Conservation (phyloP, 2,329 filamentous ascomycete genomes). For the Pseudogymnoascus verrucosus region DNA sequence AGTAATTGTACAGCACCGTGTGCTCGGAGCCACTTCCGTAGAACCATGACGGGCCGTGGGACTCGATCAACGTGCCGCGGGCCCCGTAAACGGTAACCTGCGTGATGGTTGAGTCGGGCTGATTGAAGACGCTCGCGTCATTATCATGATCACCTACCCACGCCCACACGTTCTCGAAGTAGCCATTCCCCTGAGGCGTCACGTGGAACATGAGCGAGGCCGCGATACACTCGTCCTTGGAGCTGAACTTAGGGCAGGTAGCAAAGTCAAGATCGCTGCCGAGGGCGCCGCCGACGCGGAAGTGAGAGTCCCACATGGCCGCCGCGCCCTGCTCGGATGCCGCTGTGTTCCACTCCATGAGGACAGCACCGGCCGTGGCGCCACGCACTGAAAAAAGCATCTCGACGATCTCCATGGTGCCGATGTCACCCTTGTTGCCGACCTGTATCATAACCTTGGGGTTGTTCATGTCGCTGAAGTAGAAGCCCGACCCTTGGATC, state of each 20-base stretch:
- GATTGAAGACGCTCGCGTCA: constrained; percentile 17
- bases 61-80: constrained; percentile 47
- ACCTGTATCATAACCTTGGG: constrained; percentile 51
- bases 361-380: constrained; percentile 48
- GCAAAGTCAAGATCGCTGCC: constrained; percentile 36
- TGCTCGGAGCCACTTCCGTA: constrained; percentile 65
- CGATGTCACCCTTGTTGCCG: constrained; percentile 46
- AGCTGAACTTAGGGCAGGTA: constrained; percentile 33
- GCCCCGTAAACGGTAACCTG: constrained; percentile 31
- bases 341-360: constrained; percentile 55
- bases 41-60: constrained; percentile 64
- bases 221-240: constrained; percentile 26
- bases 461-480: constrained; percentile 41
- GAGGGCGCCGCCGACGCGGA: constrained; percentile 33
- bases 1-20: constrained; percentile 65
- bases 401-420: constrained; percentile 51
- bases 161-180: constrained; percentile 39
- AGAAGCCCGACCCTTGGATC: constrained; percentile 28
- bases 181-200: constrained; percentile 24
- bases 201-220: constrained; percentile 27
- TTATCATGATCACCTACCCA: constrained; percentile 38
- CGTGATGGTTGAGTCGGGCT: constrained; percentile 16
- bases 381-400: constrained; percentile 53
- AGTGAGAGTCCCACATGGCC: constrained; percentile 38
- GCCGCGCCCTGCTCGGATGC: constrained; percentile 32